These are phyloP conservation scores for Lentinus brumalis DNA, from an alignment of 768 basidiomycete genomes.

Conservation along the genomic window DNA sequence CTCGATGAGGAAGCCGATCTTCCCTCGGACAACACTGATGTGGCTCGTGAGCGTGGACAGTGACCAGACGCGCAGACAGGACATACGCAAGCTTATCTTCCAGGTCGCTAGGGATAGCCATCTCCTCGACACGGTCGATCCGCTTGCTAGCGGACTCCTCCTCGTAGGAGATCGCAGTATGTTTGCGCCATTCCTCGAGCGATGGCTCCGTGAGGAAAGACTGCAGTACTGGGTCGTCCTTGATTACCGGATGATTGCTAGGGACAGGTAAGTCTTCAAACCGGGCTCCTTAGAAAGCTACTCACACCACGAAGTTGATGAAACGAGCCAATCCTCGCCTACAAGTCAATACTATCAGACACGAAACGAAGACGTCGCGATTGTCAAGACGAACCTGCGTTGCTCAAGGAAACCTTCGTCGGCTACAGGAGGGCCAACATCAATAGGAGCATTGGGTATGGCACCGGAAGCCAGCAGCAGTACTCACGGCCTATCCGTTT, in stretches of 20 bases:
- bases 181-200: constrained; percentile 88
- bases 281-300: constrained; percentile 9
- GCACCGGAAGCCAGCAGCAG: neutral
- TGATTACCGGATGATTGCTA: constrained; percentile 90
- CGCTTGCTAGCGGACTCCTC: constrained; percentile 86
- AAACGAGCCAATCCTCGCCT: constrained; percentile 83
- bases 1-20: constrained; percentile 77
- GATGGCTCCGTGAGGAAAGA: constrained; percentile 83
- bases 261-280: constrained; percentile 6
- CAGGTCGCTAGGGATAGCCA: constrained; percentile 90
- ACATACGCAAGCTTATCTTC: constrained; percentile 82
- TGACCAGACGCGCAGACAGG: neutral
- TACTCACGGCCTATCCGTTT: constrained; percentile 87
- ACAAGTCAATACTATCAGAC: constrained; percentile 3
- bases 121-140: constrained; percentile 82
- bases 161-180: constrained; percentile 72
- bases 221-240: constrained; percentile 80
- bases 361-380: neutral
- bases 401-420: constrained; percentile 93
- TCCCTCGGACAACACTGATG: constrained; percentile 70
- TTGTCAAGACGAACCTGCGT: constrained; percentile 55
- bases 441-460: neutral
- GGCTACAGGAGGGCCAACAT: constrained; percentile 42
- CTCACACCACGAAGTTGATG: constrained; percentile 76
- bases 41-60: neutral